Evolutionary conservation across 805 yeast genomes (phyloP), one percentile per base, ranked within the genome.

Genomic region (Yamadazyma tumulicola): DNA sequence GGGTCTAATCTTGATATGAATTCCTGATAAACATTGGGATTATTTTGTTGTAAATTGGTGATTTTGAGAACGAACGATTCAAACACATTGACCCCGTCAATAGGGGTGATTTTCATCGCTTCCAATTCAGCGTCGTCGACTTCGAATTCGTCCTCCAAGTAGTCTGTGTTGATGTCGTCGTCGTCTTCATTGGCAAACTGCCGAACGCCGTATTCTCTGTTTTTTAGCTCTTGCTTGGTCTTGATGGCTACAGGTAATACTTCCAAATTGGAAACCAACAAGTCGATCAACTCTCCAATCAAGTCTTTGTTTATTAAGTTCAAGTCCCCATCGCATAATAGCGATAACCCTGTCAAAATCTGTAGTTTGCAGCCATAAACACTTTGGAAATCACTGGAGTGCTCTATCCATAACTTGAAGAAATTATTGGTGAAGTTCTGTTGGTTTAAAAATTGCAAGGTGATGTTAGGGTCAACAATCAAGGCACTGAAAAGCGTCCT

Each of bases 121-220:
- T 89, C 97, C 29, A 80, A 79, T 29, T 85, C 69, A 6, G 84
- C 93, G 31, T 83, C 93, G 32, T 77, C 79, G 7, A 77, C 78
- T 45, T 76, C 82, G 17, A 44, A 54, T 13, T 52, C 59, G 23
- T 57, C 66, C 7, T 46, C 58, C 23, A 48, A 55, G 25, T 45
- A 56, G 14, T 52, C 57, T n/a, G 46, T 57, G 22, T 49, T 62
- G 17, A 52, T 57, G n/a, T 60, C 61, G 27, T 48, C 58, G 15
- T 45, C 59, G 22, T 45, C 57, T 40, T 42, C 53, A 13, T 38
- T 48, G 3, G 49, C 38, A 34, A 47, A 45, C 23, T 53, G 57
- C 43, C 54, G 65, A n/a, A 48, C 33, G 11, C 62, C 59, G 27
- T 49, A 51, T 29, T 66, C 75, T 36, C 53, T 61, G 32, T 65